Conservation (phyloP, 371 early-diverging fungal genomes). For the Actinomortierella ambigua region DNA sequence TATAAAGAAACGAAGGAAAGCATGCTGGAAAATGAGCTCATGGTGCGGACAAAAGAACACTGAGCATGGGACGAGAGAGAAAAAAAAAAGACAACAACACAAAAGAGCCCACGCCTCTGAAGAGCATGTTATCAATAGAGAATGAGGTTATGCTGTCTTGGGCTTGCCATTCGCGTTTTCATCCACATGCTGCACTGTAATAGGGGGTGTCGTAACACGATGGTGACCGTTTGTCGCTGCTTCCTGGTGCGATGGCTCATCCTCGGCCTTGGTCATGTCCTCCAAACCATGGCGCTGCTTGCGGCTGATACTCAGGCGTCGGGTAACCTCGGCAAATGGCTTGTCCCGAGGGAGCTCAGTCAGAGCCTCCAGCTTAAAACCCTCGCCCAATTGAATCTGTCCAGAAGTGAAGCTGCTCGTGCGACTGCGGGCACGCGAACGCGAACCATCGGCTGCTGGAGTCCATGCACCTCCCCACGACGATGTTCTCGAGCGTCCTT, state of each 20-base stretch:
- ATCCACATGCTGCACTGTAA: slow-evolving; percentile 36
- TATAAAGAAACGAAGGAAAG: not conserved
- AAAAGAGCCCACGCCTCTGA: no score
- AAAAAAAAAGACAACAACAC: no score
- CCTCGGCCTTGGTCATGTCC: slow-evolving; percentile 3
- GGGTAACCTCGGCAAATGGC: slow-evolving; percentile 46
- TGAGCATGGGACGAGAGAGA: no score
- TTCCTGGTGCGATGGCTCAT: not conserved
- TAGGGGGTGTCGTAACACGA: slow-evolving; percentile 31
- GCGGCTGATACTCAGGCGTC: slow-evolving; percentile 24
- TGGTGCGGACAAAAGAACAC: no score
- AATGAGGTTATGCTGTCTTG: slow-evolving; percentile 20
- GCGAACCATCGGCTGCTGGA: slow-evolving; percentile 22
- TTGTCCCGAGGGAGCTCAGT: slow-evolving; percentile 50
- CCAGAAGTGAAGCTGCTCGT: slow-evolving; percentile 48
- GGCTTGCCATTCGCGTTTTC: slow-evolving; percentile 14
- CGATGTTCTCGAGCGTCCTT: slow-evolving; percentile 26
- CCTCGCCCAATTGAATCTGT: slow-evolving; percentile 41
- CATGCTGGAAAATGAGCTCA: no score
- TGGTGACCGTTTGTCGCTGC: not conserved
- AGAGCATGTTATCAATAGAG: no score
- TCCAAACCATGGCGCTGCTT: slow-evolving; percentile 19
- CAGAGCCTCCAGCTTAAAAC: slow-evolving; percentile 57
- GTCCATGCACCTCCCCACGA: slow-evolving; percentile 29
- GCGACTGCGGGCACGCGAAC: slow-evolving; percentile 47